Conservation (phyloP, 257 asterid species). For the Hygrophila difformis region DNA sequence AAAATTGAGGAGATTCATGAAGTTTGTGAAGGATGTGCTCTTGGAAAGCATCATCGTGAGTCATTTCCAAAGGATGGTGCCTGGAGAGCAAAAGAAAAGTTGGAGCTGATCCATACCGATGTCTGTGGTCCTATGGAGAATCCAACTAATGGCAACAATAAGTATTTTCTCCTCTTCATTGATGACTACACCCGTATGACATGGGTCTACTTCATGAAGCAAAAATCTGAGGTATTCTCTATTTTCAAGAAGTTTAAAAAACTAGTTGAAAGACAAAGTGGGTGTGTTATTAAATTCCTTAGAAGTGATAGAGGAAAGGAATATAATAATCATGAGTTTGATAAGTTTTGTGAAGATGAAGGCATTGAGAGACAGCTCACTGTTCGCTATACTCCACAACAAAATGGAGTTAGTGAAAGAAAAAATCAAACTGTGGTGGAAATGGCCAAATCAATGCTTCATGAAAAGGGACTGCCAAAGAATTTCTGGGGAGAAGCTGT, state of each 20-base stretch:
- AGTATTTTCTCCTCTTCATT: neutral
- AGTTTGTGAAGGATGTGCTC: neutral
- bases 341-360: neutral
- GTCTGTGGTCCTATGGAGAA: slow-evolving; percentile 3
- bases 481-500: neutral
- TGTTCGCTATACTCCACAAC: neutral
- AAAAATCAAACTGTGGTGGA: neutral
- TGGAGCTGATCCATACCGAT: neutral
- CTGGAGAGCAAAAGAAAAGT: neutral
- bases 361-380: neutral
- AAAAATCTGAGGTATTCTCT: too few relatives aligned
- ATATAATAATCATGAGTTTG: neutral
- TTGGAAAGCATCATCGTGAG: neutral
- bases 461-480: neutral
- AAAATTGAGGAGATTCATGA: neutral
- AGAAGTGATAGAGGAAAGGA: neutral
- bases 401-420: neutral
- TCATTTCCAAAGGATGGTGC: neutral
- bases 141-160: neutral
- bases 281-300: too few relatives aligned
- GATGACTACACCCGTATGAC: neutral
- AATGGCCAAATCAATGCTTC: too few relatives aligned
- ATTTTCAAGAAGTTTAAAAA: neutral
- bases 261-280: neutral
- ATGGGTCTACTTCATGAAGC: too few relatives aligned